Evolutionary conservation across 2,329 filamentous ascomycete species (phyloP).

Genomic region (Macrophomina pseudophaseolina): DNA sequence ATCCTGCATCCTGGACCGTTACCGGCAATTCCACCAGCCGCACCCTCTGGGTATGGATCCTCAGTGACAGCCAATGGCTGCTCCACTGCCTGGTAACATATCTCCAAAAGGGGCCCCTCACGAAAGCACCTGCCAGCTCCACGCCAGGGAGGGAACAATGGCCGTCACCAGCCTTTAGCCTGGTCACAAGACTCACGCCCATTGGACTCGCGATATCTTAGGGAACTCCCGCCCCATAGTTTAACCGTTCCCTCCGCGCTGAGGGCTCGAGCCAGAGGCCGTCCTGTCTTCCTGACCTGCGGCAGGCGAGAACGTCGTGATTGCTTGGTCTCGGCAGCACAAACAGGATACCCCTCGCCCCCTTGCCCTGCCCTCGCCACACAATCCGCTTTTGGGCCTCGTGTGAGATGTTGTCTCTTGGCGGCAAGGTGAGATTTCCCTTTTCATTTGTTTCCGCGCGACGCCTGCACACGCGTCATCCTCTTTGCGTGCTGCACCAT

Average conservation of each 20-base stretch:
- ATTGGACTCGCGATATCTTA: neutral
- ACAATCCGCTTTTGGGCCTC: neutral
- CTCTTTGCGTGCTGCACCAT: slow-evolving; percentile 11
- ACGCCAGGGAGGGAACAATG: slow-evolving; percentile 18
- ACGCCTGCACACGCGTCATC: slow-evolving; percentile 16
- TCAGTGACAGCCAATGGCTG: slow-evolving; percentile 10
- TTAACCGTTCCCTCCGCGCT: slow-evolving; percentile 1
- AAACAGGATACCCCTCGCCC: neutral
- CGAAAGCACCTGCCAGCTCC: slow-evolving; percentile 3
- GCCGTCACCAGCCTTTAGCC: slow-evolving; percentile 10
- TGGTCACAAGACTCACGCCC: neutral
- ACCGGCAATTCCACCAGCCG: slow-evolving; percentile 3
- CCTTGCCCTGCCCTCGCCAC: slow-evolving; percentile 20
- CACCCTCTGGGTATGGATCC: slow-evolving; percentile 14
- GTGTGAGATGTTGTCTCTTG: slow-evolving; percentile 7
- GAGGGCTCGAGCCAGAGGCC: slow-evolving; percentile 15
- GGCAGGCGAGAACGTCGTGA: slow-evolving; percentile 6
- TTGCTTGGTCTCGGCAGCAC: slow-evolving; percentile 9
- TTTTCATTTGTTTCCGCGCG: slow-evolving; percentile 13
- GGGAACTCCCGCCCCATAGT: slow-evolving; percentile 1
- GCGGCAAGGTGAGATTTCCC: slow-evolving; percentile 10
- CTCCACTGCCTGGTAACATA: neutral
- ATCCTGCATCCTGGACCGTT: slow-evolving; percentile 12
- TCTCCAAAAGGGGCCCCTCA: slow-evolving; percentile 2
- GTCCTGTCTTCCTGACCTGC: slow-evolving; percentile 10